Percentiles rank a stretch among this genome's conserved stretches.
Evolutionary conservation across 106 monocot genomes (phyloP).

Genomic region (Alisma plantagoaquatica): DNA sequence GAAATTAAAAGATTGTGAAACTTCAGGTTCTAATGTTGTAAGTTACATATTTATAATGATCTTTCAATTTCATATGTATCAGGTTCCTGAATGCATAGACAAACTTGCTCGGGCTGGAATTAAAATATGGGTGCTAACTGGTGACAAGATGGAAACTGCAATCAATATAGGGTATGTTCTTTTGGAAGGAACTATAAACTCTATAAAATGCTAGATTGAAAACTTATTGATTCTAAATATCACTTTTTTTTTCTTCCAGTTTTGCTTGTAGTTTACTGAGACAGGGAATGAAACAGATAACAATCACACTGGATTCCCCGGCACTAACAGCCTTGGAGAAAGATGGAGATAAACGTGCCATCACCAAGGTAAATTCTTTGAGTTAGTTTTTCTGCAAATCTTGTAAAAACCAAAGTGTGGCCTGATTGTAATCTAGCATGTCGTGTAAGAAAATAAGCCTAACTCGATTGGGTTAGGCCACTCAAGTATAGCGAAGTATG

Average conservation of each 20-base stretch:
- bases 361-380: conserved; percentile 10
- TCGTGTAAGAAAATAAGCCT: no score
- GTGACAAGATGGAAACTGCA: conserved; percentile 91
- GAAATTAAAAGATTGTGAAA: background rate
- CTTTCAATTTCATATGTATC: background rate
- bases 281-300: conserved; percentile 18
- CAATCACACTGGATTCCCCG: conserved; percentile 5
- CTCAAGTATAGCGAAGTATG: no score
- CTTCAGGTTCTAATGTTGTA: background rate
- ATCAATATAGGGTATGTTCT: conserved; percentile 71
- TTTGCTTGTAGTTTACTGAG: conserved; percentile 18
- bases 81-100: conserved; percentile 86
- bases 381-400: no score
- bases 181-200: background rate
- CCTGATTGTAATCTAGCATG: no score
- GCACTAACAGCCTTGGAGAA: conserved; percentile 11
- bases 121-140: conserved; percentile 89
- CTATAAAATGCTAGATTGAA: background rate
- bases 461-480: no score
- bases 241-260: background rate
- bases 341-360: conserved; percentile 2
- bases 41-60: background rate
- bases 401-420: no score
- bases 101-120: conserved; percentile 87
- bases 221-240: background rate